Evolutionary conservation across 257 asterid genomes (phyloP).

Genomic region (Gentiana straminea): DNA sequence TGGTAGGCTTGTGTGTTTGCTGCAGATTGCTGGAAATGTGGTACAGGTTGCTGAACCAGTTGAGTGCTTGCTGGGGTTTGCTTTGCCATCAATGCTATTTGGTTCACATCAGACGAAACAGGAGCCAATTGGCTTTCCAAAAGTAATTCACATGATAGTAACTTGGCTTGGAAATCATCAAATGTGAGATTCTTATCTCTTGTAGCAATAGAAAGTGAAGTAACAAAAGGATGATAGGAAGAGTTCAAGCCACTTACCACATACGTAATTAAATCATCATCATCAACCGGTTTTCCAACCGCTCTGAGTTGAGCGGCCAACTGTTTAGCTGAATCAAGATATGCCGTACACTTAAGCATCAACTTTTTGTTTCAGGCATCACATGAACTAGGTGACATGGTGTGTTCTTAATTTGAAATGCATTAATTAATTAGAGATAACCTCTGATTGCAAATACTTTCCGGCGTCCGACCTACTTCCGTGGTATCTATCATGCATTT

Average conservation of each 20-base stretch:
- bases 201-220: neutral
- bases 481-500: too few species aligned
- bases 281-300: conserved; percentile 2
- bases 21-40: too few species aligned
- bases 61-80: too few species aligned
- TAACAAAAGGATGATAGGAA: neutral
- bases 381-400: too few species aligned
- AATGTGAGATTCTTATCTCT: neutral
- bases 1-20: too few species aligned
- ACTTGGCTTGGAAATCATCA: neutral
- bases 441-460: too few species aligned
- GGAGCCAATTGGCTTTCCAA: neutral
- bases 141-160: neutral
- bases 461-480: too few species aligned
- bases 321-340: neutral
- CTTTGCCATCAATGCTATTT: neutral
- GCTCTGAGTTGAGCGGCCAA: neutral
- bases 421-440: too few species aligned
- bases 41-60: too few species aligned
- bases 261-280: conserved; percentile 7
- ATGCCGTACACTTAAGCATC: neutral
- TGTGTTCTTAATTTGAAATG: too few species aligned
- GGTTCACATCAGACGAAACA: neutral
- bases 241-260: conserved; percentile 5
- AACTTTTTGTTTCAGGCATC: too few species aligned